Evolutionary conservation across 768 basidiomycete genomes (phyloP).

Genomic region (Grammothele lineata): DNA sequence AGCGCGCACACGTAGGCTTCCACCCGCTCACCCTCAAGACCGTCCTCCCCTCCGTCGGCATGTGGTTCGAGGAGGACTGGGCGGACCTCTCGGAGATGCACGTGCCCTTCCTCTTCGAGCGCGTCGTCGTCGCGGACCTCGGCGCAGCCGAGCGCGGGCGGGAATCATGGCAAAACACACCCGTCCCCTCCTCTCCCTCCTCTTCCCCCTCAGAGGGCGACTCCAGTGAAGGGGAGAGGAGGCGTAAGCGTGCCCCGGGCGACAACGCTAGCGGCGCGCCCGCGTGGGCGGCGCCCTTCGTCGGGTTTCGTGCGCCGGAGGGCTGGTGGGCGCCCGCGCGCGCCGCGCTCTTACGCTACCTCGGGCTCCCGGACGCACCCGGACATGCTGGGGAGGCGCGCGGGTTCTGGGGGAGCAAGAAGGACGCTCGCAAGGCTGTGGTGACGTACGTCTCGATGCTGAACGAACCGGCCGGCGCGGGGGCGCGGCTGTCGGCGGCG

Average conservation of each 20-base stretch:
- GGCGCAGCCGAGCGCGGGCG: constrained; percentile 49
- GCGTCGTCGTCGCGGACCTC: constrained; percentile 73
- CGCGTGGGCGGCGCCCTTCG: constrained; percentile 39
- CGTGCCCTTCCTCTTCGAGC: constrained; percentile 70
- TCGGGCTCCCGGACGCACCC: constrained; percentile 37
- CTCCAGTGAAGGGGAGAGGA: constrained; percentile 8
- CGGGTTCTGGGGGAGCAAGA: constrained; percentile 31
- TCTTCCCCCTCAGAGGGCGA: background rate
- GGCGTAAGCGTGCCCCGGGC: constrained; percentile 12
- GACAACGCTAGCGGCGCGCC: constrained; percentile 29
- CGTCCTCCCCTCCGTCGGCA: constrained; percentile 22
- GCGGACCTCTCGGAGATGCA: constrained; percentile 65
- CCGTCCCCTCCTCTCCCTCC: constrained; percentile 5
- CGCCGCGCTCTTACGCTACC: constrained; percentile 31
- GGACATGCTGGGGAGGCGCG: constrained; percentile 39
- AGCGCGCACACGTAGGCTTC: constrained; percentile 48
- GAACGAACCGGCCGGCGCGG: constrained; percentile 35
- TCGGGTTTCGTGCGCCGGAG: constrained; percentile 38
- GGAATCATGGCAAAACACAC: constrained; percentile 9
- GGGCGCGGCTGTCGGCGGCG: constrained; percentile 45
- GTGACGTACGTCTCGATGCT: constrained; percentile 71
- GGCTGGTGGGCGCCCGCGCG: constrained; percentile 63
- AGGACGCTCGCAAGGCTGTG: constrained; percentile 34
- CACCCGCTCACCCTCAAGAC: constrained; percentile 53
- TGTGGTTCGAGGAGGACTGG: constrained; percentile 72